Evolutionary conservation across 306 rosid genomes (phyloP), one percentile per base, ranked within the genome.

Genomic region (Quercus mongolica): DNA sequence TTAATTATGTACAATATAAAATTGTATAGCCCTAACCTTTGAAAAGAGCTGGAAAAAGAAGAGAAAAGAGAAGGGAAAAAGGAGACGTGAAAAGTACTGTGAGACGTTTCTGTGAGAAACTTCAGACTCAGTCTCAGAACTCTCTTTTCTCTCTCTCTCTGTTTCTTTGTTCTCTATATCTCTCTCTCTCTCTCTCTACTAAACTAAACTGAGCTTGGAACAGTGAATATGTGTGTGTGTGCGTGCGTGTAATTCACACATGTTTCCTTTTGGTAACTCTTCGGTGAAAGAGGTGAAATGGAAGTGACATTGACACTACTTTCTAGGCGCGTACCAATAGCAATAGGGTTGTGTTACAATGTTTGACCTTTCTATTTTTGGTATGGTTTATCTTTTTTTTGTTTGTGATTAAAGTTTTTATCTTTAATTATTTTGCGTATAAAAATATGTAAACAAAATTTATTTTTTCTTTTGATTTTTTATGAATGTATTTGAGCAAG

Each of bases 221-320:
- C 52, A 21, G 51, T 72, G 18, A 17, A 7, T 56, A 7, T 5
- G 23, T 56, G 0, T 23, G 59, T 19, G 61, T 56, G 2, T 23
- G 17, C 33, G 35, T 23, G 83, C 72, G 75, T 31, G 69, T 81
- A 79, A 77, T 90, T 82, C 90, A 86, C 77, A 59, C 79, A 78
- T 76, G 56, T 72, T 77, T 77, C 30, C 74, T 58, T 70, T 67
- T 78, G 77, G 57, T 23, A 33, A n/a, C 14, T 46, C 11, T 56
- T 31, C 70, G 26, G 52, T 5, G 21, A 78, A 61, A 41, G 38
- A 7, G 46, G 46, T 38, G 11, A 38, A 38, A 21, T 20, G 35
- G 31, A 71, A 79, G 18, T 26, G 21, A 17, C 20, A 38, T 38
- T 71, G 56, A 80, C 88, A 85, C 88, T 83, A 86, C 61, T 75